Evolutionary conservation across 371 early-diverging fungal species (phyloP).

Genomic region (Umbelopsis sp.): DNA sequence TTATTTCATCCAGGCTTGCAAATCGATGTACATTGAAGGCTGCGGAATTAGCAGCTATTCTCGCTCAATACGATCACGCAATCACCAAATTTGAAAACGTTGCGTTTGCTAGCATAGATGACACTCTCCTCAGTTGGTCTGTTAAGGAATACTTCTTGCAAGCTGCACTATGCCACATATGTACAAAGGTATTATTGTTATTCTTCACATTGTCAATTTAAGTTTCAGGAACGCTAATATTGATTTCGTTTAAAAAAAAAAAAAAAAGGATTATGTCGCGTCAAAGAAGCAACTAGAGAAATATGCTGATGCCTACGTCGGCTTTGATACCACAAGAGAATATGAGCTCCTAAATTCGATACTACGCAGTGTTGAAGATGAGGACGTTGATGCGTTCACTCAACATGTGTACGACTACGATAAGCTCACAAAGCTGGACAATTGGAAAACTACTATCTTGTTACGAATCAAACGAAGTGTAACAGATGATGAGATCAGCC

Average conservation of each 20-base stretch:
- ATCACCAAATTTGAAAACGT: slow-evolving; percentile 88
- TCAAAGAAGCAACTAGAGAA: slow-evolving; percentile 68
- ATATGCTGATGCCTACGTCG: slow-evolving; percentile 82
- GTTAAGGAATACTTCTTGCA: slow-evolving; percentile 94
- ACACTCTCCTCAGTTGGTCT: slow-evolving; percentile 92
- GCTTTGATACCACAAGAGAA: slow-evolving; percentile 86
- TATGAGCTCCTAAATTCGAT: slow-evolving; percentile 80
- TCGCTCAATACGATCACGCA: slow-evolving; percentile 87
- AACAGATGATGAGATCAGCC: slow-evolving; percentile 57
- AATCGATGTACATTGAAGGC: slow-evolving; percentile 91
- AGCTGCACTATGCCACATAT: slow-evolving; percentile 90
- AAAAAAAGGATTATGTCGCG: slow-evolving; percentile 62
- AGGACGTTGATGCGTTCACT: slow-evolving; percentile 85
- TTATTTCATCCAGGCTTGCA: slow-evolving; percentile 63
- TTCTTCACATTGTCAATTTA: background rate
- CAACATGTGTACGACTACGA: slow-evolving; percentile 84
- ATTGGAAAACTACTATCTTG: slow-evolving; percentile 94
- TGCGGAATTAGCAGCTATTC: slow-evolving; percentile 87
- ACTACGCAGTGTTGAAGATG: slow-evolving; percentile 74
- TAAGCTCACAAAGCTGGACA: slow-evolving; percentile 86
- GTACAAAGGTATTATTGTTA: slow-evolving; percentile 54
- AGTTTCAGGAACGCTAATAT: background rate
- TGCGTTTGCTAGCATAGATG: slow-evolving; percentile 82
- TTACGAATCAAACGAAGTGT: slow-evolving; percentile 82
- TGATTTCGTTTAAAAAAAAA: too few species aligned